Percentiles rank a stretch among this genome's conserved stretches.
phyloP scores from a whole-genome alignment of 495 filamentous ascomycete genomes.

The Delitschia confertaspora region DNA sequence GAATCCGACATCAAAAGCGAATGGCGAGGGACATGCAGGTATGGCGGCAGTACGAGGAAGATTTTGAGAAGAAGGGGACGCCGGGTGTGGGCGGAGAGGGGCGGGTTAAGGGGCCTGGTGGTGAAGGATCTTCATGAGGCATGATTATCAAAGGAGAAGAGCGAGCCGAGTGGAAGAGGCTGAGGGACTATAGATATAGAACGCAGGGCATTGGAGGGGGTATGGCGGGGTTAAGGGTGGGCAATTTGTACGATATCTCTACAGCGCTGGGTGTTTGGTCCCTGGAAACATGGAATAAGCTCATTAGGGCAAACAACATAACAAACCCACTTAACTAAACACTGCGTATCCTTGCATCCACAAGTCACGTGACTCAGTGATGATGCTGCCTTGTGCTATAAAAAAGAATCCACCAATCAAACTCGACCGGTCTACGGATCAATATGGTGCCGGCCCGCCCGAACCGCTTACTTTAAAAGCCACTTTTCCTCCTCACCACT shows the following conservation, averaged over 20 bases:
- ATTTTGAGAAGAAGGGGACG: conserved; percentile 26
- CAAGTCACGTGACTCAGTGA: no score
- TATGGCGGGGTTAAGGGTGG: no score
- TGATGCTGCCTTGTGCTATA: no score
- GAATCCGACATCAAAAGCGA: conserved; percentile 55
- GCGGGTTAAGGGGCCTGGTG: conserved; percentile 13
- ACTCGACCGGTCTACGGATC: not conserved
- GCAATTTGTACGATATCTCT: no score
- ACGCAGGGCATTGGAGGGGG: not conserved
- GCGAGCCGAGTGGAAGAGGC: conserved; percentile 7
- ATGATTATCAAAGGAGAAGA: no score
- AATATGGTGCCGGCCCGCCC: conserved; percentile 12
- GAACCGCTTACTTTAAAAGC: conserved; percentile 18
- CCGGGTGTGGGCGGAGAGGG: conserved; percentile 28
- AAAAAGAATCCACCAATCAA: no score
- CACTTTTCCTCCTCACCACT: conserved; percentile 4
- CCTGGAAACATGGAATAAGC: not conserved
- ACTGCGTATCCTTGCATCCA: no score
- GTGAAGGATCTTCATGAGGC: no score
- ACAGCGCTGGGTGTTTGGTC: not conserved
- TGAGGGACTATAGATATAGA: not conserved
- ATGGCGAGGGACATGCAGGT: conserved; percentile 52
- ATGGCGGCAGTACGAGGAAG: conserved; percentile 44
- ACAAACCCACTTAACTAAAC: no score
- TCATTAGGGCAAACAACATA: no score